phyloP scores from a whole-genome alignment of 1,139 yeast species.

The Taphrina sp. region DNA sequence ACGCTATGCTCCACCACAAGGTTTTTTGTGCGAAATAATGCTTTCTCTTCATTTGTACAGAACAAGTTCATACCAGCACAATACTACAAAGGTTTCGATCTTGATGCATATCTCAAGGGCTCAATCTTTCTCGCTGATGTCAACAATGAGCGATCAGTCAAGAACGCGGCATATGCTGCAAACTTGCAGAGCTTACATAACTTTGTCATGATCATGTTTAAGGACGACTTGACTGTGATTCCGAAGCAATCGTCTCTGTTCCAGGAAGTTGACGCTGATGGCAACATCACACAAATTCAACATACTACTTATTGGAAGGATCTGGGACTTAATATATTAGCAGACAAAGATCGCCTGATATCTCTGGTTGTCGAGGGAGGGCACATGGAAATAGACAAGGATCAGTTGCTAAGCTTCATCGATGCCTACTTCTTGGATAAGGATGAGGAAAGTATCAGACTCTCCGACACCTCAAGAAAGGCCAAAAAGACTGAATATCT shows the following conservation, averaged over 20 bases:
- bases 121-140: constrained; percentile 61
- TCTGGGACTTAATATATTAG: constrained; percentile 58
- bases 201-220: constrained; percentile 61
- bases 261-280: constrained; percentile 51
- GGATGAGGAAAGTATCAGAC: no score
- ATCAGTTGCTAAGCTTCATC: constrained; percentile 13
- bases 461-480: no score
- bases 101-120: constrained; percentile 52
- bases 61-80: constrained; percentile 66
- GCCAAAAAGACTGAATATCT: no score
- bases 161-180: constrained; percentile 47
- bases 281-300: constrained; percentile 51
- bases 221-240: constrained; percentile 62
- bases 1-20: constrained; percentile 63
- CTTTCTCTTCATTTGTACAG: constrained; percentile 62
- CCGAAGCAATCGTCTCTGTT: constrained; percentile 62
- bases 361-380: constrained; percentile 57
- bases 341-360: constrained; percentile 49
- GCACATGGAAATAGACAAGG: constrained; percentile 59
- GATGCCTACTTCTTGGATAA: constrained; percentile 8
- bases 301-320: constrained; percentile 56
- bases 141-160: constrained; percentile 57
- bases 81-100: constrained; percentile 58
- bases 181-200: constrained; percentile 51
- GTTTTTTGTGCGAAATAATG: constrained; percentile 55